A percentile compares a stretch with the other conserved stretches of the same genome.
phyloP scores from a whole-genome alignment of 495 filamentous ascomycete species.

The Penicillium pulvis region DNA sequence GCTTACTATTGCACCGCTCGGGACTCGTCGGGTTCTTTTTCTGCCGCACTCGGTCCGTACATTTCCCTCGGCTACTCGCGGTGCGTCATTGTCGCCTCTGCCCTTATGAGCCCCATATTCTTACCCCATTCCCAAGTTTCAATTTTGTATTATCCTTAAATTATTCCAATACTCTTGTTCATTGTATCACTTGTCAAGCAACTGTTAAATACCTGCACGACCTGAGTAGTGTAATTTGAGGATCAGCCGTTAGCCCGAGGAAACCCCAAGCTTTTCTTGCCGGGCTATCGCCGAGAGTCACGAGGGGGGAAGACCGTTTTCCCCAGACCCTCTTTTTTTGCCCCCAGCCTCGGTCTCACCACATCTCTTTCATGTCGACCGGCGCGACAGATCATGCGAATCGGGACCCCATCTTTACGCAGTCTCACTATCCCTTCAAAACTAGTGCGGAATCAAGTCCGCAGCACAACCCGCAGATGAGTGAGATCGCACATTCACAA shows the following conservation, averaged over 20 bases:
- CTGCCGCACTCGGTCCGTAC: constrained; percentile 8
- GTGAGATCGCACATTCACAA: constrained; percentile 33
- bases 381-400: constrained; percentile 35
- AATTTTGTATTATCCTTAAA: background rate
- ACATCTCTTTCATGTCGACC: constrained; percentile 32
- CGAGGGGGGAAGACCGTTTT: constrained; percentile 29
- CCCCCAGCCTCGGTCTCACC: constrained; percentile 18
- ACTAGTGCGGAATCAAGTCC: constrained; percentile 21
- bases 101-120: background rate
- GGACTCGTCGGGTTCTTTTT: constrained; percentile 7
- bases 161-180: background rate
- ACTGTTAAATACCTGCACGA: background rate
- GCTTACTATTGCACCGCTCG: constrained; percentile 2
- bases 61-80: constrained; percentile 6
- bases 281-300: constrained; percentile 34
- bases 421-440: constrained; percentile 8
- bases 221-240: constrained; percentile 18
- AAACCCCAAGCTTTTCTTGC: constrained; percentile 18
- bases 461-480: constrained; percentile 36
- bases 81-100: constrained; percentile 2
- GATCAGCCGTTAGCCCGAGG: constrained; percentile 37
- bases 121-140: background rate
- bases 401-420: constrained; percentile 8
- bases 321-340: constrained; percentile 24
- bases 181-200: background rate